These are phyloP conservation scores for Herpetomonas muscarum DNA, from an alignment of 208 protist species.

Conservation along the genomic window DNA sequence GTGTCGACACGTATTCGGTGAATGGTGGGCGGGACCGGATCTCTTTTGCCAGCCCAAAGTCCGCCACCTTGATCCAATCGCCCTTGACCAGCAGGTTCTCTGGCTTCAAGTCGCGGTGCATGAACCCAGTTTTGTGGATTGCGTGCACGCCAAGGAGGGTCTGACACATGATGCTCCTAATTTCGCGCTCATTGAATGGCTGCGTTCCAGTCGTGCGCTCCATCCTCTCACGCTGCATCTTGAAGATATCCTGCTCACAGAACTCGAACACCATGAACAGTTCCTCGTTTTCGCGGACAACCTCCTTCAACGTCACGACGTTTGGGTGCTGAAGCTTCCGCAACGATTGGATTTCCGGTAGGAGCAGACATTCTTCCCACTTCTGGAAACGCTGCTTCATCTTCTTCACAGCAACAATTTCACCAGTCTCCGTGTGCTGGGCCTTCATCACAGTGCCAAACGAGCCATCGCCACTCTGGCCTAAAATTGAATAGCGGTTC, in stretches of 20 bases:
- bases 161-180: slow-evolving; percentile 95
- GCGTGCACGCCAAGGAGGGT: slow-evolving; percentile 78
- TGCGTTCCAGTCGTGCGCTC: slow-evolving; percentile 70
- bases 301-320: slow-evolving; percentile 97
- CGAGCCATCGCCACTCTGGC: slow-evolving; percentile 95
- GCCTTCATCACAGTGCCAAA: slow-evolving; percentile 97
- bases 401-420: slow-evolving; percentile 98
- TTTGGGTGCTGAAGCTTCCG: slow-evolving; percentile 97
- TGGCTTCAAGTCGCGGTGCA: slow-evolving; percentile 94
- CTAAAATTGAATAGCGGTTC: slow-evolving; percentile 95
- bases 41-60: slow-evolving; percentile 96
- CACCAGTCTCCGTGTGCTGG: slow-evolving; percentile 80
- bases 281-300: slow-evolving; percentile 97
- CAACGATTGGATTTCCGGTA: slow-evolving; percentile 95
- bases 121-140: slow-evolving; percentile 92
- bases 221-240: slow-evolving; percentile 91
- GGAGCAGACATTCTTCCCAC: slow-evolving; percentile 97
- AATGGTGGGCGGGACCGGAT: slow-evolving; percentile 96
- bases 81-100: slow-evolving; percentile 90
- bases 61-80: slow-evolving; percentile 95
- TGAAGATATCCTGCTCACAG: slow-evolving; percentile 96
- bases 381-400: slow-evolving; percentile 98
- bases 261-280: slow-evolving; percentile 98
- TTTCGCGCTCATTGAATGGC: slow-evolving; percentile 91
- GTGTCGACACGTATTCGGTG: slow-evolving; percentile 98